phyloP scores from a whole-genome alignment of 306 rosid genomes.

The Fragaria vesca region DNA sequence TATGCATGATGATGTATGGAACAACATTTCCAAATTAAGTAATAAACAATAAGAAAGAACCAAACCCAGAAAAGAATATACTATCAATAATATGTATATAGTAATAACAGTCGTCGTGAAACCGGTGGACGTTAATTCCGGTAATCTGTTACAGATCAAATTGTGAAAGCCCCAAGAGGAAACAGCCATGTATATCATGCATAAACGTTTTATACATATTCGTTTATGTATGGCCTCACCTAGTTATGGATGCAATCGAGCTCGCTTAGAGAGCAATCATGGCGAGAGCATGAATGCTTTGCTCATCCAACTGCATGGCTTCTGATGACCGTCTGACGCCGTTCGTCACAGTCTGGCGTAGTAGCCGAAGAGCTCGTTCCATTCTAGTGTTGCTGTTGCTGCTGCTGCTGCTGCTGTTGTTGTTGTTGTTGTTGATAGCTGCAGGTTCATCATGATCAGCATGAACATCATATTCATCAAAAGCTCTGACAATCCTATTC shows the following conservation, averaged over 20 bases:
- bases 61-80: not conserved
- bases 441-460: not conserved
- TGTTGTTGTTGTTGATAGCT: too few species aligned
- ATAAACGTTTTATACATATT: not conserved
- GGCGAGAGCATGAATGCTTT: conserved; percentile 34
- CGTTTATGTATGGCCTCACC: not conserved
- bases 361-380: conserved; percentile 41
- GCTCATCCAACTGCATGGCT: conserved; percentile 3
- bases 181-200: not conserved
- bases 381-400: conserved; percentile 15
- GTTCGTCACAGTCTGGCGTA: conserved; percentile 12
- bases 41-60: not conserved
- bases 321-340: not conserved
- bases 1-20: not conserved
- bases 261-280: conserved; percentile 35
- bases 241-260: not conserved
- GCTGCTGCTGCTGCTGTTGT: not conserved
- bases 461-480: not conserved
- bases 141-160: not conserved
- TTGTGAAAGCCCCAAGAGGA: not conserved
- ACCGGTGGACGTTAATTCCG: not conserved
- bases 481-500: conserved; percentile 28
- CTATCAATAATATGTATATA: not conserved
- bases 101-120: not conserved
- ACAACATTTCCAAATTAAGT: not conserved